Evolutionary conservation across 2,329 filamentous ascomycete genomes (phyloP).

Genomic region (Apiospora arundinis): DNA sequence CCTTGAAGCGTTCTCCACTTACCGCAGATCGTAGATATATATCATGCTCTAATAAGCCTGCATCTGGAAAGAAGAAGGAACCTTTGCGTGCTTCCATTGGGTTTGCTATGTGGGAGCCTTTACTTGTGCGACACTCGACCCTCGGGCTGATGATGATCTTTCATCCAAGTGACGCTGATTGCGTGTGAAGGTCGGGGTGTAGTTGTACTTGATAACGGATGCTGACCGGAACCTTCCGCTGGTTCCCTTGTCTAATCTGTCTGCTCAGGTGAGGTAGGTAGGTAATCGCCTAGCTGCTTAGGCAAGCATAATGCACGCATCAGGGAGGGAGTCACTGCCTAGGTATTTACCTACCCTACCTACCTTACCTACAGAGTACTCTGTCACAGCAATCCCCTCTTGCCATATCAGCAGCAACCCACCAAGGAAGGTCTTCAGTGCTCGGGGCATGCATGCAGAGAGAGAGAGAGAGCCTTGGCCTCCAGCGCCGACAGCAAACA

Average conservation of each 20-base stretch:
- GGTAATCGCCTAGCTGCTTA: slow-evolving; percentile 4
- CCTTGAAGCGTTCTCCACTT: neutral
- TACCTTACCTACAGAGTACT: neutral
- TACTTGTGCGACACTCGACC: neutral
- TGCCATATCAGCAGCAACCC: neutral
- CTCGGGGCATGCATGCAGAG: no score
- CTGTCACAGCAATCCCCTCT: neutral
- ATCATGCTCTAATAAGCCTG: slow-evolving; percentile 4
- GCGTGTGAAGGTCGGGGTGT: neutral
- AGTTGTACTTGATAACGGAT: slow-evolving; percentile 10
- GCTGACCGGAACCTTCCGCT: slow-evolving; percentile 14
- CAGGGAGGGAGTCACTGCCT: neutral
- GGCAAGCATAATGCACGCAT: neutral
- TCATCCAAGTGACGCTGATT: neutral
- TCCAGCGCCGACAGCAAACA: neutral
- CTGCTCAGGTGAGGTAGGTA: neutral
- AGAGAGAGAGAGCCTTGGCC: neutral
- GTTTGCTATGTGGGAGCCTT: neutral
- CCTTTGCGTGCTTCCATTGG: neutral
- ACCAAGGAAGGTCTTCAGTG: neutral
- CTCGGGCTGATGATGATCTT: neutral
- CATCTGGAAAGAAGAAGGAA: slow-evolving; percentile 10
- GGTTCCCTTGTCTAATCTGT: neutral
- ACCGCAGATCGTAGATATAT: slow-evolving; percentile 2
- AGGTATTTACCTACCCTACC: neutral